Conservation (phyloP, 768 basidiomycete genomes). For the Mycena amicta region DNA sequence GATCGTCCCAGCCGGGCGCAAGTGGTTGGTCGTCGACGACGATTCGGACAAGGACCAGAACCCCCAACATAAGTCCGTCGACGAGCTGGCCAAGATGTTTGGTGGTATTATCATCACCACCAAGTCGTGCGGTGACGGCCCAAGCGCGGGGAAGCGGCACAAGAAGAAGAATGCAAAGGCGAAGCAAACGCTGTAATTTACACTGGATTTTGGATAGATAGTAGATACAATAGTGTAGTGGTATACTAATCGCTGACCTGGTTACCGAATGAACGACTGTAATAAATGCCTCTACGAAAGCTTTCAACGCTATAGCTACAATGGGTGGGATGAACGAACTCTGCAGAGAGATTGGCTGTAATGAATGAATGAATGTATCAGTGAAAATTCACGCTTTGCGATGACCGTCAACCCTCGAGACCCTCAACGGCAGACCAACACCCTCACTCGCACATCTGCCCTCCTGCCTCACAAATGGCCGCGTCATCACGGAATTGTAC, state of each 20-base stretch:
- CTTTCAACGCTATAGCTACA: background rate
- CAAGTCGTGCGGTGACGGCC: background rate
- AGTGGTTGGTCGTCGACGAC: background rate
- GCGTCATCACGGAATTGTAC: constrained; percentile 50
- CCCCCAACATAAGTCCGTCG: too few species aligned
- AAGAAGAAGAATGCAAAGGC: background rate
- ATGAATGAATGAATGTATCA: background rate
- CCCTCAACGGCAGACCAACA: background rate
- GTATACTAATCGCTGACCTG: background rate
- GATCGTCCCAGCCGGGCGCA: background rate
- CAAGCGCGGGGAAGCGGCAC: background rate
- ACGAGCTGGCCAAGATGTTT: background rate
- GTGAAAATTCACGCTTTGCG: background rate
- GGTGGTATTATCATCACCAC: background rate
- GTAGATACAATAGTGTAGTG: background rate
- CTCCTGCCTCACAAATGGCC: constrained; percentile 42
- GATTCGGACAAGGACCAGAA: background rate
- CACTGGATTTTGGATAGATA: background rate
- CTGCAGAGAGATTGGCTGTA: background rate
- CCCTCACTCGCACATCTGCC: background rate
- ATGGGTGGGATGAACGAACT: background rate
- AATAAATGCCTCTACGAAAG: background rate
- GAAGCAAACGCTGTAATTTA: background rate
- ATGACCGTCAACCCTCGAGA: background rate
- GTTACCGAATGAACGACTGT: background rate